Evolutionary conservation across 768 basidiomycete species (phyloP).

Genomic region (Cystofilobasidium bisporidii): DNA sequence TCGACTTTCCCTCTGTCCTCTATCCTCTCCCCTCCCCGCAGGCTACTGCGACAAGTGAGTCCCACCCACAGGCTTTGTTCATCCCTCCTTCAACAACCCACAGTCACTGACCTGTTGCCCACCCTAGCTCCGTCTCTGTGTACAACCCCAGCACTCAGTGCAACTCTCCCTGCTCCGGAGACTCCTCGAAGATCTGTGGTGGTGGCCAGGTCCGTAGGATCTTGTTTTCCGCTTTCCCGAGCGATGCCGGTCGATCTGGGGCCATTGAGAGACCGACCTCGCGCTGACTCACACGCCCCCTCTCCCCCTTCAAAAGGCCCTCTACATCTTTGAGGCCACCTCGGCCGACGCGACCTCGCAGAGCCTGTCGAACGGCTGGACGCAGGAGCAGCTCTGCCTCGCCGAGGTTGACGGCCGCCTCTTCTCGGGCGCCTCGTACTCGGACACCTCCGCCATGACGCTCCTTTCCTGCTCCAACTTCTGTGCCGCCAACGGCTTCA

Average conservation of each 20-base stretch:
- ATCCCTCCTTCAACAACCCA: too few species aligned
- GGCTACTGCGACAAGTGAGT: conserved; percentile 1
- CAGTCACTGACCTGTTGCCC: too few species aligned
- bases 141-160: conserved; percentile 4
- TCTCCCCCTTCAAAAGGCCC: too few species aligned
- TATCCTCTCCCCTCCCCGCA: too few species aligned
- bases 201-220: too few species aligned
- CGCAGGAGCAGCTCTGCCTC: not conserved
- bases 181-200: conserved; percentile 13
- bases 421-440: not conserved
- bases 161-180: conserved; percentile 16
- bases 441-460: conserved; percentile 36
- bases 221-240: too few species aligned
- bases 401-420: conserved; percentile 6
- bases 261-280: too few species aligned
- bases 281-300: too few species aligned
- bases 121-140: not conserved
- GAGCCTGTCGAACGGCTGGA: conserved; percentile 16
- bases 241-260: too few species aligned
- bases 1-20: too few species aligned
- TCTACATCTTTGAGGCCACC: conserved; percentile 15
- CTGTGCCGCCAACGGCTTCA: conserved; percentile 37
- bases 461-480: conserved; percentile 35
- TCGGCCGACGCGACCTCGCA: not conserved
- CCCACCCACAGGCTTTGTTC: too few species aligned